Base-by-base conservation (phyloP, 805 yeast genomes). In the Saturnispora besseyi region DNA sequence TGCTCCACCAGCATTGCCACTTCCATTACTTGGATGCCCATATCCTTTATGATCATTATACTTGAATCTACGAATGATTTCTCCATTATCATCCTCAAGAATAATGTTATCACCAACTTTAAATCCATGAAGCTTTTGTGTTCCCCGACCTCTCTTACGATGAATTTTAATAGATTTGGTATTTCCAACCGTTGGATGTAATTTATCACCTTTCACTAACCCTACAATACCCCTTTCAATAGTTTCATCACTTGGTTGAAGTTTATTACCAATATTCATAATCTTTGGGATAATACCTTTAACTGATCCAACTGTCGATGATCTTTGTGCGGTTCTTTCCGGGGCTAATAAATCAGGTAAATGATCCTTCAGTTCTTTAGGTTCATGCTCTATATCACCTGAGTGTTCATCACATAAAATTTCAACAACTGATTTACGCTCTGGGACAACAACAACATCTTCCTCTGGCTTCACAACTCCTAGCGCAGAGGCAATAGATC, bases 31-130 rank as follows among this genome's bases (percentile, higher is more conserved):
- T 5, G 33, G 13, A 21, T 36, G 40, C 10, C 21, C 40, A 36
- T 49, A 34, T 15, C 41, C 41, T 44, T 54, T 60, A 48, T 62
- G 63, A 34, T 78, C 75, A 58, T 82, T 86, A 47, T 90, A 81
- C 58, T 71, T 76, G 66, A 89, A 91, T 48, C 96, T 74, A 60
- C 96, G 80, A 43, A 93, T 71, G 50, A 93, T 79, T 58, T 91
- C 98, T 55, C 98, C 99, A 11, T 90, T 96, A 42, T 79, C 87
- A 59, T 89, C 86, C 65, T 91, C 99, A 51, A 93, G 83, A 51
- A 88, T 74, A 49, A 93, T 77, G 52, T 81, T 73, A 59, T 87
- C 81, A 61, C 83, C 93, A 38, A 87, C 73, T 64, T 84, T 85
- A 65, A 82, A 91, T 1, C 96, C 98, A 65, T 70, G 57, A 69